Evolutionary conservation across 2,329 filamentous ascomycete species (phyloP), one percentile per base, ranked within the genome.

Genomic region (Claviceps sp.): DNA sequence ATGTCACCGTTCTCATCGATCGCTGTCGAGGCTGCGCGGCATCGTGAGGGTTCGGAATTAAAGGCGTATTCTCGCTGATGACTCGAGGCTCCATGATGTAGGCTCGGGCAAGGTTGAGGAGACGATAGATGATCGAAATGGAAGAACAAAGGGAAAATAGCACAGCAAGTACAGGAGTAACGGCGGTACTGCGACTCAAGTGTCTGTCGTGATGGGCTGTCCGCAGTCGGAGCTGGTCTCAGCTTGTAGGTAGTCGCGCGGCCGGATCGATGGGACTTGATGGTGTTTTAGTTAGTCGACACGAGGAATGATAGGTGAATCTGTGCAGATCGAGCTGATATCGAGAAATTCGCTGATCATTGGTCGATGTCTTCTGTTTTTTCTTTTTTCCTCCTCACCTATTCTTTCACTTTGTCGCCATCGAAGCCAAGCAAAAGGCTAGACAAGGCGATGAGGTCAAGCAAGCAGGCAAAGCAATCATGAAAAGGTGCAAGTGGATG

Each of bases 1-100:
- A 90, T 14, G 85, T 89, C 61, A 91, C 86, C 59, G 74, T 86
- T 57, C 85, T 79, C 49, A 72, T 61, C 16, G 74, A 70, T 54
- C 71, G 74, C 11, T 71, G 66, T 17, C 72, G 71, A 42, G 55
- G 50, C 39, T 65, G 61, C 43, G 62, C 53, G n/a, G 61, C 61
- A 20, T 45, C n/a, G 7, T 45, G 48, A 13, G 43, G 29, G 13
- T 48, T 22, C 34, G 59, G 58, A 6, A 70, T 60, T 7, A 70
- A 58, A 50, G 68, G 68, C 46, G 67, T 65, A 50, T 61, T 61
- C 58, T 70, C 68, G 58, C 56, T 57, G 13, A 57, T 52, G 26
- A 53, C 51, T 49, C 60, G 61, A 53, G 59, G 56, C 49, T 63
- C 62, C 62, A 62, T 62, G 39, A n/a, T 38, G 38, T 6, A 38